phyloP scores from a whole-genome alignment of 768 basidiomycete species.

The Tremella yokohamensis region DNA sequence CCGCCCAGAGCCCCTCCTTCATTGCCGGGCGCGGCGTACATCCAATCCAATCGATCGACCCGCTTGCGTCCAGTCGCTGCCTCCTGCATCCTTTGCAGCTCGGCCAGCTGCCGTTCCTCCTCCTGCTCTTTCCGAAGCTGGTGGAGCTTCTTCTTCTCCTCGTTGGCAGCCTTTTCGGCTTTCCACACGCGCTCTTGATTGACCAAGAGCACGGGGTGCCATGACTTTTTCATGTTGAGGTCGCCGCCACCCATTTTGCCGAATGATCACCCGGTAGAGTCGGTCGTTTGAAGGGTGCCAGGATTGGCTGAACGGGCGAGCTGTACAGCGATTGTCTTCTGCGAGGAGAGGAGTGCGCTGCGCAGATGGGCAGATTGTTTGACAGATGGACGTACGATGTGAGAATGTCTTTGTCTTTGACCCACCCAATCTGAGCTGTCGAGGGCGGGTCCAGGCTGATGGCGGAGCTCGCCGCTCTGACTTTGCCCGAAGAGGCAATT shows the following conservation, averaged over 20 bases:
- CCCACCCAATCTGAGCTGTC: too few species aligned
- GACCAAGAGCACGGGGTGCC: conserved; percentile 96
- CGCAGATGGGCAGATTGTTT: too few species aligned
- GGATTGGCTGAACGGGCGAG: neutral
- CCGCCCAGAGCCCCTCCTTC: conserved; percentile 61
- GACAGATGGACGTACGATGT: too few species aligned
- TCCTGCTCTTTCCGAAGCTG: conserved; percentile 97
- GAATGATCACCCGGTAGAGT: neutral
- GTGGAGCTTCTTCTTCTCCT: conserved; percentile 97
- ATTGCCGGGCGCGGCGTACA: conserved; percentile 96
- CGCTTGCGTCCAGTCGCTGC: conserved; percentile 92
- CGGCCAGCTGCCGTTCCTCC: conserved; percentile 93
- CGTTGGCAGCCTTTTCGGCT: conserved; percentile 96
- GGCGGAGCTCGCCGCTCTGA: neutral
- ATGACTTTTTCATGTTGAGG: conserved; percentile 87
- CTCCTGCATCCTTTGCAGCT: conserved; percentile 91
- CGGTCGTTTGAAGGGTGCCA: neutral
- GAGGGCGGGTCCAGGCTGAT: neutral
- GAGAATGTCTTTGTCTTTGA: too few species aligned
- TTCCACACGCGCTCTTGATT: conserved; percentile 99
- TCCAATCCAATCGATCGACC: conserved; percentile 95
- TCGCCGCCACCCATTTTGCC: conserved; percentile 94
- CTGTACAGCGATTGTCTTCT: too few species aligned
- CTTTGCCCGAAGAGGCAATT: conserved; percentile 17
- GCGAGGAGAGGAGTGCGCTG: neutral